Base-by-base conservation (phyloP, 2,329 filamentous ascomycete species). In the Hymenoscyphus occultus region DNA sequence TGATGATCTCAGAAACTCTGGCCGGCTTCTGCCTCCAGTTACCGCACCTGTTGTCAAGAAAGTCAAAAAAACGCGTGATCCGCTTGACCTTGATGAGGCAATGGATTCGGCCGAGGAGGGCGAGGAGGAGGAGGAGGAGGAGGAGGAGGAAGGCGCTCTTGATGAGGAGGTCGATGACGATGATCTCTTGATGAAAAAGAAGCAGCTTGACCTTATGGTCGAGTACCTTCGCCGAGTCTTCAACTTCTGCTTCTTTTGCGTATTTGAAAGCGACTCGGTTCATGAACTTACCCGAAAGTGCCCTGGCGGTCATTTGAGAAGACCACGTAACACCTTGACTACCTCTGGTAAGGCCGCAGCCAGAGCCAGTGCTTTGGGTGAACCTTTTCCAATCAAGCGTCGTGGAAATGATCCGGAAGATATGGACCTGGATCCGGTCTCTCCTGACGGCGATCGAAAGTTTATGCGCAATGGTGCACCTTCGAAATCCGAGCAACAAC, bases 161-260 rank as follows among this genome's bases (percentile, higher is more conserved):
- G 84, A 92, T 66, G 92, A 95, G 61, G 94, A 97, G 68, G 84
- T 89, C 40, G 94, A 99, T 71, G 92, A 96, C 73, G 92, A 97
- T 74, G 92, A 97, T 51, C 81, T 97, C 48, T 78, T 97, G 63
- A 85, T 89, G 51, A 95, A 96, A 83, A 98, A 98, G 85, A 98
- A 99, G 82, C 93, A 95, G 74, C 86, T 99, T 60, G 95, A 99
- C 78, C 83, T 99, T 42, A 84, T 97, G 77, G 95, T 98, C 62
- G 95, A 99, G 79, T 99, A 99, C 76, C 84, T 99, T 66, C 92
- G 95, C 61, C 89, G 95, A 16, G 95, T 99, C 61, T 96, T 96
- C 83, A 97, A 95, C 79, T 98, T 99, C 80, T 99, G 95, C 81
- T 97, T 99, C 82, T 99, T 98, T 81, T 99, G 95, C 77, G 96